phyloP scores from a whole-genome alignment of 225 moss, liverwort and hornwort genomes.

The Rhytidiadelphus loreus region DNA sequence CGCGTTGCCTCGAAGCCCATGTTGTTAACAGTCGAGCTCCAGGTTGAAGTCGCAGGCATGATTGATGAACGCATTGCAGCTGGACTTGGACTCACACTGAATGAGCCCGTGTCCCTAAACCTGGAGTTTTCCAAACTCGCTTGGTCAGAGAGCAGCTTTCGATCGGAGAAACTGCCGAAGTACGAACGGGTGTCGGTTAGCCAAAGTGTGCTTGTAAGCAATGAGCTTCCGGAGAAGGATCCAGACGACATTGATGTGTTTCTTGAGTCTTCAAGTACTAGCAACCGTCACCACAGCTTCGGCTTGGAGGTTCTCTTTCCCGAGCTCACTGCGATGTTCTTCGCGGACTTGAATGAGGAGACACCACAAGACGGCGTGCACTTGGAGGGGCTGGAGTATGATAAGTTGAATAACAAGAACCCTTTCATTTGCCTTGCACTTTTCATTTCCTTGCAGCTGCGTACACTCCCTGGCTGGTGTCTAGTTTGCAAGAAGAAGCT shows the following conservation, averaged over 20 bases:
- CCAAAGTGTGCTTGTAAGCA: not conserved
- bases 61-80: slow-evolving; percentile 40
- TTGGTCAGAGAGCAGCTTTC: slow-evolving; percentile 29
- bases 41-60: slow-evolving; percentile 41
- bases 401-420: slow-evolving; percentile 14
- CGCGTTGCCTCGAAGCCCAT: slow-evolving; percentile 19
- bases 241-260: slow-evolving; percentile 14
- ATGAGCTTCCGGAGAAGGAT: not conserved
- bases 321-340: slow-evolving; percentile 35
- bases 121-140: slow-evolving; percentile 37
- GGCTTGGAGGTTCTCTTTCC: slow-evolving; percentile 48
- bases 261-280: slow-evolving; percentile 2
- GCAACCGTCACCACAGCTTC: slow-evolving; percentile 17
- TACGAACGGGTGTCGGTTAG: slow-evolving; percentile 10
- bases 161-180: not conserved
- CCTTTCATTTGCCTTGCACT: slow-evolving; percentile 49
- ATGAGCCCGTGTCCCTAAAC: slow-evolving; percentile 18
- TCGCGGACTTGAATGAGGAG: slow-evolving; percentile 2
- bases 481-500: slow-evolving; percentile 52
- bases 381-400: slow-evolving; percentile 4
- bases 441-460: slow-evolving; percentile 36
- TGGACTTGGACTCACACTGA: slow-evolving; percentile 32
- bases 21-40: slow-evolving; percentile 24
- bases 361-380: not conserved
- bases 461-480: slow-evolving; percentile 56